phyloP scores from a whole-genome alignment of 306 rosid species.

The Oxytropis ochrocephala region DNA sequence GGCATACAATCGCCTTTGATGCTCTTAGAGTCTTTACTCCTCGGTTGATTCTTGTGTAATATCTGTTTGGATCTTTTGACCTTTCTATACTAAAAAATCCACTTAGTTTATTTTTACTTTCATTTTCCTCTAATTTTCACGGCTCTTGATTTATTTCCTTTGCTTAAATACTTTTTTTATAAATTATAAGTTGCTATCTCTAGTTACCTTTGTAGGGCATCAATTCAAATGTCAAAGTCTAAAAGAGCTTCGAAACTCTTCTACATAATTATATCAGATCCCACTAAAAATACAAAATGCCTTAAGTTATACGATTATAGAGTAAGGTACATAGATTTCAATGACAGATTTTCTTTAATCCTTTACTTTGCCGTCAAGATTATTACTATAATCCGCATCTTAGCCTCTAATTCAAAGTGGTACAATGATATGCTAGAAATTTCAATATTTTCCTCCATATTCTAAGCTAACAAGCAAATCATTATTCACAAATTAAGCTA shows the following conservation, averaged over 20 bases:
- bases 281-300: constrained; percentile 7
- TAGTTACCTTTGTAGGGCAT: neutral
- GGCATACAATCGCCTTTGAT: too few species aligned
- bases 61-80: too few species aligned
- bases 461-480: constrained; percentile 1
- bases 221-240: too few species aligned
- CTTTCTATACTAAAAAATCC: too few species aligned
- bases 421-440: neutral
- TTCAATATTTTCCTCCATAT: constrained; percentile 6
- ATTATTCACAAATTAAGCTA: neutral
- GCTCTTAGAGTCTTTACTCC: too few species aligned
- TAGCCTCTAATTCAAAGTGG: neutral
- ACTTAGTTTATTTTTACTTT: too few species aligned
- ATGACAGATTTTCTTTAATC: neutral
- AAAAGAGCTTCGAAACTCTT: too few species aligned
- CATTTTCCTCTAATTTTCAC: neutral
- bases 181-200: neutral
- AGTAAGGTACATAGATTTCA: constrained; percentile 23
- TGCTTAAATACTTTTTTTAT: neutral
- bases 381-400: constrained; percentile 13
- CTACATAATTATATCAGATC: constrained; percentile 15
- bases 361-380: constrained; percentile 14
- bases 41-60: too few species aligned
- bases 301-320: neutral
- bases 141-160: neutral